Percentiles rank a stretch among this genome's conserved stretches.
Evolutionary conservation across 495 filamentous ascomycete genomes (phyloP).

Genomic region (Pyrenula massariospora): DNA sequence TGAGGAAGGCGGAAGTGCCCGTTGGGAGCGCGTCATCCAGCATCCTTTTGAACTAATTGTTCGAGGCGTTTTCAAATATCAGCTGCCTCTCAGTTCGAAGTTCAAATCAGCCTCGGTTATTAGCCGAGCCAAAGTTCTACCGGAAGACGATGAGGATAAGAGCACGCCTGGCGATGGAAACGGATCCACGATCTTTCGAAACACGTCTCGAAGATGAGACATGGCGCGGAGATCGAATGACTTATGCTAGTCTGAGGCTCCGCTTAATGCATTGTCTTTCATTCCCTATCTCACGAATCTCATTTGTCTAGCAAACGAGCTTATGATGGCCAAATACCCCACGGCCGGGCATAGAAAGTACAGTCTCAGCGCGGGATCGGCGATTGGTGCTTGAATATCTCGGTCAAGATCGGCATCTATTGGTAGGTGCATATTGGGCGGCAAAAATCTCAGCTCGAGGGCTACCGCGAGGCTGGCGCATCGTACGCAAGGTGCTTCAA

Average conservation of each 20-base stretch:
- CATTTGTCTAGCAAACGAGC: not conserved
- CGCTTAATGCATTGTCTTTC: not conserved
- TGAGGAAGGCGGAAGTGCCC: conserved; percentile 68
- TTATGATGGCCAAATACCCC: not conserved
- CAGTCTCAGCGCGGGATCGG: not conserved
- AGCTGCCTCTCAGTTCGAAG: conserved; percentile 66
- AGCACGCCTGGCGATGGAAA: not conserved
- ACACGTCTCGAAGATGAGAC: no score
- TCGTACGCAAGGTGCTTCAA: not conserved
- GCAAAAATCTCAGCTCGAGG: not conserved
- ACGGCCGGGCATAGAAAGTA: not conserved
- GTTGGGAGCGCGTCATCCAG: conserved; percentile 84
- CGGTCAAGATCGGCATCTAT: not conserved
- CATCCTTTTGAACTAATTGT: conserved; percentile 89
- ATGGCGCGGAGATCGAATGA: no score
- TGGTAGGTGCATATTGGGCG: not conserved
- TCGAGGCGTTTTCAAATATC: conserved; percentile 79
- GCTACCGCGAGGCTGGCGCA: not conserved
- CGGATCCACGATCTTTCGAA: no score
- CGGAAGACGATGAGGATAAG: conserved; percentile 23
- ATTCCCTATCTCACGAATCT: not conserved
- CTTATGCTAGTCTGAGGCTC: not conserved
- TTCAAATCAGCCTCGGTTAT: conserved; percentile 43
- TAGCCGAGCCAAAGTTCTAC: conserved; percentile 36
- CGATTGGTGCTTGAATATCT: not conserved